These are phyloP conservation scores for Pseudodiploospora longispora DNA, from an alignment of 2,329 filamentous ascomycete genomes.

Conservation along the genomic window DNA sequence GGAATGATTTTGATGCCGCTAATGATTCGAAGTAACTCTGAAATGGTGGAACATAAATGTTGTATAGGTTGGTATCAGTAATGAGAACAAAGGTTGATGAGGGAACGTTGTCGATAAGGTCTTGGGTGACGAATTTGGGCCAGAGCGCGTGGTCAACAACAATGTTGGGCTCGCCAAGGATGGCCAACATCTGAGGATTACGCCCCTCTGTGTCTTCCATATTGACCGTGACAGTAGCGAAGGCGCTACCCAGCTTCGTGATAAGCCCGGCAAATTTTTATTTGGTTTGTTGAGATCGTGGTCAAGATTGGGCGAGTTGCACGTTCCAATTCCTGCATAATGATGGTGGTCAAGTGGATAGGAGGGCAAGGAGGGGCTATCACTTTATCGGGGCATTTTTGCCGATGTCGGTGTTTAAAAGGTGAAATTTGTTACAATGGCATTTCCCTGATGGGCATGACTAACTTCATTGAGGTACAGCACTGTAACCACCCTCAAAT, in stretches of 20 bases:
- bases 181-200: slow-evolving; percentile 57
- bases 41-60: slow-evolving; percentile 75
- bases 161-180: slow-evolving; percentile 84
- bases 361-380: too few species aligned
- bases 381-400: too few species aligned
- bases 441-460: too few species aligned
- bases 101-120: slow-evolving; percentile 67
- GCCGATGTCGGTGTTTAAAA: too few species aligned
- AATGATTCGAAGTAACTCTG: slow-evolving; percentile 31
- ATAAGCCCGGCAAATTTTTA: too few species aligned
- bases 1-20: slow-evolving; percentile 32
- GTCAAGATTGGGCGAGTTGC: too few species aligned
- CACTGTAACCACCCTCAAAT: too few species aligned
- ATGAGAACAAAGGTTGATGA: slow-evolving; percentile 95
- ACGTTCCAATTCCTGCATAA: too few species aligned
- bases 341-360: too few species aligned
- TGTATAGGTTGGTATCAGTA: slow-evolving; percentile 86
- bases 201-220: slow-evolving; percentile 18
- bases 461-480: too few species aligned
- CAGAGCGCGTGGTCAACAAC: slow-evolving; percentile 88
- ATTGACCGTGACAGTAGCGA: slow-evolving; percentile 1
- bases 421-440: too few species aligned
- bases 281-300: too few species aligned
- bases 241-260: not conserved
- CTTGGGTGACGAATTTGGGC: slow-evolving; percentile 70